Base-by-base conservation (phyloP, 345 rosid genomes). In the Eutrema japonicum region DNA sequence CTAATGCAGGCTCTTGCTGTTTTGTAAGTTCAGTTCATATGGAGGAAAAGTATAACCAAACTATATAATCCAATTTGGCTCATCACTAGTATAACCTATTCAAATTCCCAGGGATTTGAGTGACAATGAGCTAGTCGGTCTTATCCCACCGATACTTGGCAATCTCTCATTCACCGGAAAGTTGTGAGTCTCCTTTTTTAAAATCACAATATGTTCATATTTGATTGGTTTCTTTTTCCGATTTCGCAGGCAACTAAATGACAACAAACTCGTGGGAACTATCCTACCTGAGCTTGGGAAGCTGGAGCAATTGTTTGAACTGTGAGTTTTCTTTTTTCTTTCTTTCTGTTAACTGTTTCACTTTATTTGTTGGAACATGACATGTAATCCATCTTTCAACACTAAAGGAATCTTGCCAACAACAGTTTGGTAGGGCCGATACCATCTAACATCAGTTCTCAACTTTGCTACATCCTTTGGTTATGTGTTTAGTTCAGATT, bases 1-100 rank as follows among this genome's bases (percentile, higher is more conserved):
- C 70, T 96, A 61, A 92, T 96, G 99, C 99, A 96, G 82, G 99
- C 99, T 51, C 85, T 96, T 11, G 99, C 98, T 43, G 97, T 96
- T 41, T 66, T 96, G 99, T 96, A 82, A 80, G 98, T 83, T 6
- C 47, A 2, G 5, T n/a, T 45, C 18, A 1, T 35, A 5, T 22
- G 26, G 26, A 33, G 2, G 5, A 4, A 2, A 32, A 11, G 22
- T 32, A 54, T 13, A n/a, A 14, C 27, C 13, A 51, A 13, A 12
- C 6, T 10, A 14, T 8, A 27, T 18, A 32, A 7, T 63, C 16
- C 2, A 2, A 41, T 33, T 55, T 7, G 29, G 10, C 53, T 32
- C 6, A 3, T 50, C 36, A 64, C 12, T n/a, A 37, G 43, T 9
- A 35, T 40, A 22, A 3, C 29, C 6, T 37, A 0, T n/a, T 4